A percentile compares a stretch with the other conserved stretches of the same genome.
Evolutionary conservation across 805 yeast genomes (phyloP).

Genomic region (Saturnispora diversa): DNA sequence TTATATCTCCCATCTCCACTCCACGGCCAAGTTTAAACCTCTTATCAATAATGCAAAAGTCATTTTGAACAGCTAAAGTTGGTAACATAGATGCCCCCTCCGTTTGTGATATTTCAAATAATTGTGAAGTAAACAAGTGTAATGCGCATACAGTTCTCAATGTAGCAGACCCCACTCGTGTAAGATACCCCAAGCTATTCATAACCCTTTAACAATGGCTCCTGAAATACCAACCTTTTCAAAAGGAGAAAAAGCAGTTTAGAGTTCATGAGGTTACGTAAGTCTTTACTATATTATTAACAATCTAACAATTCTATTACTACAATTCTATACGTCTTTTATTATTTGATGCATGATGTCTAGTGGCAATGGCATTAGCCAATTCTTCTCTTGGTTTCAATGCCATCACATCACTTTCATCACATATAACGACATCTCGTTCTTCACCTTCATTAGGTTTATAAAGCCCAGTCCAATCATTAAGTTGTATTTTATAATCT

Average conservation of each 20-base stretch:
- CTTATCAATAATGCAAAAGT: constrained; percentile 73
- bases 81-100: constrained; percentile 96
- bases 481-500: constrained; percentile 44
- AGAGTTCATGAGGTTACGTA: not conserved
- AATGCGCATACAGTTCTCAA: constrained; percentile 52
- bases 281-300: not conserved
- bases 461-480: constrained; percentile 52
- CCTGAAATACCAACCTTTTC: not conserved
- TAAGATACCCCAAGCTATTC: not conserved
- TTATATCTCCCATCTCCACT: constrained; percentile 74
- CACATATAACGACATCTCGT: constrained; percentile 1
- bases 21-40: constrained; percentile 53
- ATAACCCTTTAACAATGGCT: not conserved
- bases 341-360: not conserved
- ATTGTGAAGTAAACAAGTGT: constrained; percentile 40
- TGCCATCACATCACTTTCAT: constrained; percentile 9
- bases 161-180: constrained; percentile 31
- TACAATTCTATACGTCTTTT: constrained; percentile 9
- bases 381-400: constrained; percentile 8
- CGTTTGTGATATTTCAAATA: constrained; percentile 42
- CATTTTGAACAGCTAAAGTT: constrained; percentile 64
- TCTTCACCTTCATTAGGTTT: constrained; percentile 3
- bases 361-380: constrained; percentile 4
- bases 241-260: not conserved
- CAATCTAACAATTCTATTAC: not conserved